Evolutionary conservation across 1,284 basidiomycete species (phyloP), one percentile per base, ranked within the genome.

Genomic region (Agaricales sp.): DNA sequence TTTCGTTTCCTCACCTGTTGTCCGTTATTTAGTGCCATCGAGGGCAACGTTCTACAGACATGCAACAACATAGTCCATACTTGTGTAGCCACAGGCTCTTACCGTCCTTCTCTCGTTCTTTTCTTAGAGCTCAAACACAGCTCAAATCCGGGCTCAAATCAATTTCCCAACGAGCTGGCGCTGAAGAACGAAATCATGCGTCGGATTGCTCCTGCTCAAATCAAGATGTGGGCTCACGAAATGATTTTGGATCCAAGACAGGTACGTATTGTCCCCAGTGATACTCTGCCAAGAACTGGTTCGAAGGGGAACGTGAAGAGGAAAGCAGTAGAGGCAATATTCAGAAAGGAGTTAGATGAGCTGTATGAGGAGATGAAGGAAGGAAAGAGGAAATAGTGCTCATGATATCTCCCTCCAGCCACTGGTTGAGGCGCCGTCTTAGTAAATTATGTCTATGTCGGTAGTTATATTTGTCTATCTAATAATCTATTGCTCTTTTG

Each of bases 51-150:
- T 14, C 24, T 54, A 16, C 45, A 53, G 26, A 53, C 51, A 2
- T 61, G 58, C 26, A 25, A 49, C 1, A 53, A 57, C 48, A 35
- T 62, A 18, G 53, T 59, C 1, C 51, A 52, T 18, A 58, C 55
- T 47, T 60, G 59, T 39, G 50, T 54, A 12, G 57, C 55, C 14
- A 55, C 59, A 12, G 59, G 59, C 16, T 57, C 60, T 18, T 51
- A 58, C 43, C 53, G 53, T 25, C 54, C 57, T 1, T 50, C 47
- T 3, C 50, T 57, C 13, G 48, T 61, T 1, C 53, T 61, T 22
- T 58, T 62, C 38, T 50, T 59, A 23, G 59, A 62, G 48, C 51
- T 53, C 24, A n/a, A n/a, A n/a, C n/a, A n/a, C n/a, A n/a, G n/a
- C 47, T 52, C 2, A 35, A 43, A 20, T 26, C 30, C 1, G n/a